Conservation (phyloP, 1,139 yeast species). For the Protomyces macrosporus region DNA sequence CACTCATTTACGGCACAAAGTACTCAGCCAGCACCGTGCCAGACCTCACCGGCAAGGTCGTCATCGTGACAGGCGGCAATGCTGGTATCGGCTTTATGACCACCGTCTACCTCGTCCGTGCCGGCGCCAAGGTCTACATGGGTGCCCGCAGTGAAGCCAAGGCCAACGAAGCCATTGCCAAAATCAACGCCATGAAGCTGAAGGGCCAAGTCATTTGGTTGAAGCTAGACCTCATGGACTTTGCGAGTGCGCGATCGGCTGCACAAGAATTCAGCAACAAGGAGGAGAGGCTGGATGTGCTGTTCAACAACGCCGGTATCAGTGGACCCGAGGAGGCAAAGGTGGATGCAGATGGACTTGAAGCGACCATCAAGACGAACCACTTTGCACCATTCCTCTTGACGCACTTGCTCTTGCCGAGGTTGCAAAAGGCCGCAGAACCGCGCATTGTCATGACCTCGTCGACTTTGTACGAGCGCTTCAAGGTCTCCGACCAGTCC, state of each 20-base stretch:
- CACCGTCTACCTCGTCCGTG: constrained; percentile 32
- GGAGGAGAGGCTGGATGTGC: constrained; percentile 30
- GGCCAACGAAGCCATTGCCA: constrained; percentile 40
- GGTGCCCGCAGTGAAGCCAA: constrained; percentile 43
- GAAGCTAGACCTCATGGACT: constrained; percentile 45
- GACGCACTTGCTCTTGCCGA: constrained; percentile 56
- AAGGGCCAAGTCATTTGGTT: constrained; percentile 34
- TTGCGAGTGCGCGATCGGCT: constrained; percentile 34
- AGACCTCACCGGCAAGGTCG: constrained; percentile 42
- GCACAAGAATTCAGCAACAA: constrained; percentile 28
- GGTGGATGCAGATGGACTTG: constrained; percentile 32
- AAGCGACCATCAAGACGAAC: constrained; percentile 68
- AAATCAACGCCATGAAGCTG: constrained; percentile 35
- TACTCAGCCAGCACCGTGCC: constrained; percentile 45
- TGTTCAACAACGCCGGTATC: constrained; percentile 32
- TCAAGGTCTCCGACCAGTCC: constrained; percentile 8
- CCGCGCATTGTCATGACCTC: constrained; percentile 58
- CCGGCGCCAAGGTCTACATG: constrained; percentile 46
- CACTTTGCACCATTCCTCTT: constrained; percentile 70
- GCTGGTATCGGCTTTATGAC: constrained; percentile 32
- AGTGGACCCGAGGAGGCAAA: constrained; percentile 25
- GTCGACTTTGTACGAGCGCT: constrained; percentile 58
- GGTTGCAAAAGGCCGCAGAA: constrained; percentile 38
- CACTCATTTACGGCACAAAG: constrained; percentile 34
- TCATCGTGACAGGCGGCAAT: constrained; percentile 32